Conservation (phyloP, 805 yeast genomes). For the Candida nonsorbophila region DNA sequence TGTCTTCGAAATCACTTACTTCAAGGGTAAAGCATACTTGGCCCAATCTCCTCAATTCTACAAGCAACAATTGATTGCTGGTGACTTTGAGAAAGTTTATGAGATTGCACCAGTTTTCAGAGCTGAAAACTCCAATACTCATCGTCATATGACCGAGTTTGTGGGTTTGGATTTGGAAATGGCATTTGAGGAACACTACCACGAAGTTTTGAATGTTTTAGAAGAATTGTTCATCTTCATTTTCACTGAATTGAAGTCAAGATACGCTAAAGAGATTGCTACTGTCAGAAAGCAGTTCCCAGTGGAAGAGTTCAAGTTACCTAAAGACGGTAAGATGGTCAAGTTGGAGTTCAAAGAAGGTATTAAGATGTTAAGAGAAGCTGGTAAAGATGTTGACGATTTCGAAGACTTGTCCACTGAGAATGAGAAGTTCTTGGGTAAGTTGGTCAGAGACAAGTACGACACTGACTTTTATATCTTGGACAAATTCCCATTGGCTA, state of each 20-base stretch:
- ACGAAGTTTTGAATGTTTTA: slow-evolving; percentile 68
- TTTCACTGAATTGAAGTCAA: slow-evolving; percentile 72
- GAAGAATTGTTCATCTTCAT: slow-evolving; percentile 81
- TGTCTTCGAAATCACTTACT: slow-evolving; percentile 89
- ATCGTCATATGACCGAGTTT: slow-evolving; percentile 99
- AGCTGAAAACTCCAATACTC: slow-evolving; percentile 98
- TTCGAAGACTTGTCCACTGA: slow-evolving; percentile 90
- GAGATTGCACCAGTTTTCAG: slow-evolving; percentile 98
- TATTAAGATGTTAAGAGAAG: slow-evolving; percentile 75
- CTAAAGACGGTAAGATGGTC: slow-evolving; percentile 91
- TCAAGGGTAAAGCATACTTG: slow-evolving; percentile 86
- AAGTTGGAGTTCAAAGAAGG: slow-evolving; percentile 88
- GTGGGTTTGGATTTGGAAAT: slow-evolving; percentile 96
- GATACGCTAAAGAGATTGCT: slow-evolving; percentile 82
- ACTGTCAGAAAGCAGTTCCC: slow-evolving; percentile 92
- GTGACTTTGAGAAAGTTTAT: slow-evolving; percentile 93
- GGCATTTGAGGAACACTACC: slow-evolving; percentile 97
- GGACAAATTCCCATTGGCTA: slow-evolving; percentile 95
- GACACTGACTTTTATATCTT: slow-evolving; percentile 96
- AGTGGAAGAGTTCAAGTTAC: slow-evolving; percentile 94
- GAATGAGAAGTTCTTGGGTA: slow-evolving; percentile 90
- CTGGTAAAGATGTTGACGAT: slow-evolving; percentile 82
- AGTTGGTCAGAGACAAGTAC: slow-evolving; percentile 85
- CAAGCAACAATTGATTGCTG: slow-evolving; percentile 97
- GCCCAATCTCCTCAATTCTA: slow-evolving; percentile 98